These are phyloP conservation scores for Zymoseptoria tritici DNA, from an alignment of 2,329 filamentous ascomycete genomes.

Conservation along the genomic window DNA sequence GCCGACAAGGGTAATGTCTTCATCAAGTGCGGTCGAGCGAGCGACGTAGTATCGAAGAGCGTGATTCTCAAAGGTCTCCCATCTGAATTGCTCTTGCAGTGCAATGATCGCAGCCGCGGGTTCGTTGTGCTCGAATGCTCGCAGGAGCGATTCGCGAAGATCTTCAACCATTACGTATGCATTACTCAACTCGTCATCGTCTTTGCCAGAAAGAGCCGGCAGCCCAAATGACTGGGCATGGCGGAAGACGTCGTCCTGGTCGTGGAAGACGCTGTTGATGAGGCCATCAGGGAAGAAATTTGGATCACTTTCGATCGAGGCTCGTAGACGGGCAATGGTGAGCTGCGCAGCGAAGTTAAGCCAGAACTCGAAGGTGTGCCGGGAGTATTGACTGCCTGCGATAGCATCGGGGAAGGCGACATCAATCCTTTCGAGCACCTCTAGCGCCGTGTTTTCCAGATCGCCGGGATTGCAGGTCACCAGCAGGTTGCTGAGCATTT, in stretches of 20 bases:
- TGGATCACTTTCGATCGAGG: constrained; percentile 7
- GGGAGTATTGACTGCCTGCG: constrained; percentile 15
- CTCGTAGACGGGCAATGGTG: constrained; percentile 18
- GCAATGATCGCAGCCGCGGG: constrained; percentile 36
- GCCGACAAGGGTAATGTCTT: constrained; percentile 36
- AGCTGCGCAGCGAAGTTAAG: constrained; percentile 24
- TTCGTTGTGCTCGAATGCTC: constrained; percentile 11
- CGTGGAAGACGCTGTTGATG: constrained; percentile 20
- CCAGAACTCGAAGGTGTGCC: constrained; percentile 14
- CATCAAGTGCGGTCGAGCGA: constrained; percentile 36
- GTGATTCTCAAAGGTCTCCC: constrained; percentile 41
- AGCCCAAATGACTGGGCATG: constrained; percentile 13
- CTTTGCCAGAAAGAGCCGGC: constrained; percentile 1
- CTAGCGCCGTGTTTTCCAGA: constrained; percentile 23
- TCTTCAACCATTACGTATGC: constrained; percentile 13
- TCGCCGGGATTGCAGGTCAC: constrained; percentile 22
- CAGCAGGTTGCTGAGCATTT: constrained; percentile 35
- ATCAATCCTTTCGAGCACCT: constrained; percentile 19
- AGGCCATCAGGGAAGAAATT: constrained; percentile 16
- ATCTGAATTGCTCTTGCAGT: constrained; percentile 42
- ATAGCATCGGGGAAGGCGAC: constrained; percentile 20
- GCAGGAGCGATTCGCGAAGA: constrained; percentile 10
- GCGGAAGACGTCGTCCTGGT: constrained; percentile 16
- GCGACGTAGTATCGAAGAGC: constrained; percentile 19
- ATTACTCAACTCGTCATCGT: constrained; percentile 6